A percentile compares a stretch with the other conserved stretches of the same genome.
Conservation (phyloP, 73 alveolate genomes). For the Paramecium bursaria region DNA sequence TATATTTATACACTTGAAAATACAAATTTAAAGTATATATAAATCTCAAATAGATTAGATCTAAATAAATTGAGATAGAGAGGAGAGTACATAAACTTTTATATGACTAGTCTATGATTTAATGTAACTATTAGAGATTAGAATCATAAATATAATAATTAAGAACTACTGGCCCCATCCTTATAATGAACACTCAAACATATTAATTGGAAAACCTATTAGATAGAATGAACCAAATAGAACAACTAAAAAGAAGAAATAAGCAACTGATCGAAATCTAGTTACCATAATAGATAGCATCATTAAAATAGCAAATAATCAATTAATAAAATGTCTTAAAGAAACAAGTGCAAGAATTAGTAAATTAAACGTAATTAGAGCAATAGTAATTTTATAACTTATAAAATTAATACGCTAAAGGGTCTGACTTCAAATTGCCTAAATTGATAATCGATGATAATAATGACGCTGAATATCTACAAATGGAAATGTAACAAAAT, state of each 20-base stretch:
- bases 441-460: no score
- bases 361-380: constrained; percentile 12
- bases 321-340: not conserved
- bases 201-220: constrained; percentile 24
- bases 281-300: not conserved
- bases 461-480: constrained; percentile 19
- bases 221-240: constrained; percentile 33
- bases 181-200: constrained; percentile 30
- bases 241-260: not conserved
- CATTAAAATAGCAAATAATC: constrained; percentile 8
- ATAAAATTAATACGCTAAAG: no score
- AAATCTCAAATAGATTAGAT: constrained; percentile 29
- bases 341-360: not conserved
- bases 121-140: constrained; percentile 35
- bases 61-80: constrained; percentile 59
- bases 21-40: constrained; percentile 49
- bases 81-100: constrained; percentile 44
- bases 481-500: constrained; percentile 20
- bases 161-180: constrained; percentile 46
- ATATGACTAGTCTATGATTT: constrained; percentile 47
- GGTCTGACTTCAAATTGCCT: no score
- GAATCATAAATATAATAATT: constrained; percentile 42
- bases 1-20: constrained; percentile 40
- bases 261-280: constrained; percentile 5
- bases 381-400: constrained; percentile 14